Evolutionary conservation across 2,329 filamentous ascomycete genomes (phyloP).

Genomic region (Trichophyton equinum): DNA sequence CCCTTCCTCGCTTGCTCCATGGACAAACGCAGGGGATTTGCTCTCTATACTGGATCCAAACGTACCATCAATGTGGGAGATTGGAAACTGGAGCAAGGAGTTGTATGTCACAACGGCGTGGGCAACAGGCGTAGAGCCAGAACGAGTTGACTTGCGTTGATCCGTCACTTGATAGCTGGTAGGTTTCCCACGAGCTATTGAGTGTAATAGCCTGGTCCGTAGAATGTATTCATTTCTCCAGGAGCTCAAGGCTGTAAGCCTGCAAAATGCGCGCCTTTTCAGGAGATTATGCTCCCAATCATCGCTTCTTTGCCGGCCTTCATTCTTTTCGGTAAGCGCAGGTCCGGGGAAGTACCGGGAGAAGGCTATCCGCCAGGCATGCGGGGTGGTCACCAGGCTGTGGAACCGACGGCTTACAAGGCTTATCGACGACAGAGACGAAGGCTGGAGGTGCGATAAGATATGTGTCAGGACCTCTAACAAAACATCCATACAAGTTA

Average conservation of each 20-base stretch:
- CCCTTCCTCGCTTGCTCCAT: slow-evolving; percentile 68
- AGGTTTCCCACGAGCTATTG: slow-evolving; percentile 70
- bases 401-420: slow-evolving; percentile 83
- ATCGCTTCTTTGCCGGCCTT: slow-evolving; percentile 35
- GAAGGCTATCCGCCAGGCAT: slow-evolving; percentile 90
- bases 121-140: slow-evolving; percentile 49
- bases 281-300: slow-evolving; percentile 48
- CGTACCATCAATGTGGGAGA: slow-evolving; percentile 67
- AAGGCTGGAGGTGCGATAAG: slow-evolving; percentile 75
- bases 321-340: slow-evolving; percentile 39
- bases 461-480: slow-evolving; percentile 86
- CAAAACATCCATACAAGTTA: slow-evolving; percentile 1
- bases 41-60: slow-evolving; percentile 57
- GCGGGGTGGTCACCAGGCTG: slow-evolving; percentile 71
- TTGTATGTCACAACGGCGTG: slow-evolving; percentile 73
- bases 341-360: slow-evolving; percentile 77
- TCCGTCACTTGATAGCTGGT: slow-evolving; percentile 39
- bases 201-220: slow-evolving; percentile 70
- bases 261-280: slow-evolving; percentile 66
- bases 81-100: slow-evolving; percentile 64
- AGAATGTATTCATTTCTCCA: slow-evolving; percentile 95
- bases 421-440: slow-evolving; percentile 68
- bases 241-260: slow-evolving; percentile 70
- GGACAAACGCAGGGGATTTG: slow-evolving; percentile 65
- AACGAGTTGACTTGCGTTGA: slow-evolving; percentile 41